Base-by-base conservation (phyloP, 805 yeast species). In the Candida dendrica region DNA sequence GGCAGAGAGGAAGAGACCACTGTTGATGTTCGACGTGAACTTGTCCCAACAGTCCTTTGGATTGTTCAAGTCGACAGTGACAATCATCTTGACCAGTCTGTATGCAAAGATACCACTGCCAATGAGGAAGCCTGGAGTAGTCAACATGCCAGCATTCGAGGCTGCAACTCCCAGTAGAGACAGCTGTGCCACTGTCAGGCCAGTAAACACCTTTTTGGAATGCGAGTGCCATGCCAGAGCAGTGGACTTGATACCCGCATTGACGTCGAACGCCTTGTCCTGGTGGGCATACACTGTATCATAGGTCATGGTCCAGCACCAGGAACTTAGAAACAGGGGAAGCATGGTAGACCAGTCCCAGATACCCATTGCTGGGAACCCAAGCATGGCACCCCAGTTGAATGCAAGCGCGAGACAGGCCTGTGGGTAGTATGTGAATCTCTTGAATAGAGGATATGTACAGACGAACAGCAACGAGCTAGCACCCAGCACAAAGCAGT, bases 221-320 rank as follows among this genome's bases (percentile, higher is more conserved):
- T 76, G 72, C 18, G 74, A 75, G 8, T 95, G 95, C 98, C 98
- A 95, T 2, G 85, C 90, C 50, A 93, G 72, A 7, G 99, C 99
- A 1, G 98, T 89, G 2, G 96, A 86, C 61, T 89, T 89, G 51
- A 93, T 84, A 17, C 98, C 98, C 0, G 95, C 97, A 44, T 75
- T 71, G 41, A 86, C 66, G 63, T 93, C 99, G 55, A 83, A 93
- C 40, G 61, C 65, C 65, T 93, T 93, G 63, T 93, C 99, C 65
- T 93, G 99, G 59, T 93, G 99, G 1, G 98, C 99, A 61, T 93
- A 93, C 33, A 93, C 77, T 2, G 98, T 88, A 61, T 93, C 99
- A 63, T 93, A 93, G 40, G 81, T 81, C 90, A 93, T 86, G 50
- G 95, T 82, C 98, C 99, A 93, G 42, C 82, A 71, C 56, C 81